Percentiles rank a stretch among this genome's conserved stretches.
phyloP scores from a whole-genome alignment of 352 stramenopile species.

The Pythium plurisporium region DNA sequence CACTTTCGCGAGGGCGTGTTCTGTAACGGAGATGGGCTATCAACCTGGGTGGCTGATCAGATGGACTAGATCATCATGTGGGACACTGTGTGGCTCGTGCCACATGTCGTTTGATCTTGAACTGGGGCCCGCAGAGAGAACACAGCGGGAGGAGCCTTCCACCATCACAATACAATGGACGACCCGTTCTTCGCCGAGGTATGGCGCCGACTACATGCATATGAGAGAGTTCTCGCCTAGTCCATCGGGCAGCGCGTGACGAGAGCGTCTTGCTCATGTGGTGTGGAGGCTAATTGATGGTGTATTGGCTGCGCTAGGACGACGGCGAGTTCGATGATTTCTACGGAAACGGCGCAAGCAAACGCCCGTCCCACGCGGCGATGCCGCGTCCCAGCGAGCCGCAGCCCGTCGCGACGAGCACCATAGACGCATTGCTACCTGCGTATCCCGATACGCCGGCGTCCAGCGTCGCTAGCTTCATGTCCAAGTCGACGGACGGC shows the following conservation, averaged over 20 bases:
- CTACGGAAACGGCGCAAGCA: slow-evolving; percentile 31
- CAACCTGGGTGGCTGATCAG: neutral
- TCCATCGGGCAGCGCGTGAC: neutral
- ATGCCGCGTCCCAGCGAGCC: slow-evolving; percentile 5
- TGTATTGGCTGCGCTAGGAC: slow-evolving; percentile 31
- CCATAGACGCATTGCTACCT: neutral
- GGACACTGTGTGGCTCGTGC: neutral
- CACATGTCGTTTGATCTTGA: slow-evolving; percentile 21
- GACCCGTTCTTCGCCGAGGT: slow-evolving; percentile 55
- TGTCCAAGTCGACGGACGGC: slow-evolving; percentile 17
- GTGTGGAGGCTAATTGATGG: neutral
- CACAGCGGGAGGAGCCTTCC: neutral
- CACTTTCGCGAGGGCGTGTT: slow-evolving; percentile 6
- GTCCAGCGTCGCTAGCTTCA: slow-evolving; percentile 22
- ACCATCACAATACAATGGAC: slow-evolving; percentile 7
- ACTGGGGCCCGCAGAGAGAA: slow-evolving; percentile 11
- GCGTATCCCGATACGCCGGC: slow-evolving; percentile 21
- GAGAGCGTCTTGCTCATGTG: neutral
- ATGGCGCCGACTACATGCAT: neutral
- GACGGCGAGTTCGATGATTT: slow-evolving; percentile 76
- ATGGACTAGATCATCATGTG: slow-evolving; percentile 3
- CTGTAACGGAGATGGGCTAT: slow-evolving; percentile 2
- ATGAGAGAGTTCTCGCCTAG: neutral
- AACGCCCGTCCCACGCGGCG: slow-evolving; percentile 7
- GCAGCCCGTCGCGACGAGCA: neutral